Evolutionary conservation across 345 rosid genomes (phyloP).

Genomic region (Orychophragmus violaceus): DNA sequence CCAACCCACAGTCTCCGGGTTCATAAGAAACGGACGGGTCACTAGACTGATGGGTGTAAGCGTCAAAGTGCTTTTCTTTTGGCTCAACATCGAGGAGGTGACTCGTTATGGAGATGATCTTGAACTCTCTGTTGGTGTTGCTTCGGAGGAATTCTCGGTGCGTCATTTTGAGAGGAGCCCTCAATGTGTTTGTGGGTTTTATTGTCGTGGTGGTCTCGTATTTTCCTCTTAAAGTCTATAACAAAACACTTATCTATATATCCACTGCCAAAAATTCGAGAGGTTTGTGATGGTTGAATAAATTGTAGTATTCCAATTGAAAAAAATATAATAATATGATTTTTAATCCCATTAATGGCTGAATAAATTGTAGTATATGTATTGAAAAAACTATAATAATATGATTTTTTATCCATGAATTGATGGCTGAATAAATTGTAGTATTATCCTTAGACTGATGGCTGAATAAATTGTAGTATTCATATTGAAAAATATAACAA

Average conservation of each 20-base stretch:
- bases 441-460: too few relatives aligned
- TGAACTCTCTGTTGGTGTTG: constrained; percentile 46
- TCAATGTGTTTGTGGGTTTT: constrained; percentile 75
- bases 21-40: constrained; percentile 36
- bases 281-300: too few relatives aligned
- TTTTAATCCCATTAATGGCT: neutral
- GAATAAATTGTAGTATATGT: too few relatives aligned
- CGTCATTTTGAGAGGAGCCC: constrained; percentile 52
- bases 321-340: neutral
- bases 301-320: neutral
- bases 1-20: constrained; percentile 43
- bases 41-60: constrained; percentile 41
- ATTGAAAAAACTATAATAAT: too few relatives aligned
- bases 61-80: constrained; percentile 49
- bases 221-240: neutral
- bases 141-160: constrained; percentile 39
- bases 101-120: constrained; percentile 36
- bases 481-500: neutral
- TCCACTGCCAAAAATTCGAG: too few relatives aligned
- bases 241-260: neutral
- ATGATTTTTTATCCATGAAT: too few relatives aligned
- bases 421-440: too few relatives aligned
- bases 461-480: neutral
- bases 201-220: constrained; percentile 29
- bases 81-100: constrained; percentile 52